A percentile compares a stretch with the other conserved stretches of the same genome.
phyloP scores from a whole-genome alignment of 768 basidiomycete genomes.

The Fomitopsis serialis region DNA sequence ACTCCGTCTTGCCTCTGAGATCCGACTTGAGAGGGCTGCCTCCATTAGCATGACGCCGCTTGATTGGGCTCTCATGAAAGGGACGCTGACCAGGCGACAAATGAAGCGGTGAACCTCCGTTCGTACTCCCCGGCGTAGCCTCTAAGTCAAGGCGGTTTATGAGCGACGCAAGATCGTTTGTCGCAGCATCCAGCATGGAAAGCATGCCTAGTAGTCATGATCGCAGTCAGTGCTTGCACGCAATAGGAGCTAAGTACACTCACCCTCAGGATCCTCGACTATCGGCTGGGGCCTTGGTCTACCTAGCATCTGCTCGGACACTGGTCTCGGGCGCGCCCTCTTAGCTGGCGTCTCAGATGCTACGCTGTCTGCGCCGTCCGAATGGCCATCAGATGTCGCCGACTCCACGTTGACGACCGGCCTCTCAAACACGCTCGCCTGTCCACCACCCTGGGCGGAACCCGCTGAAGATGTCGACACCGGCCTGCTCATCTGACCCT shows the following conservation, averaged over 20 bases:
- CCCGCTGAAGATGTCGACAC: conserved; percentile 5
- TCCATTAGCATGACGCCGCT: conserved; percentile 16
- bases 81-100: conserved; percentile 12
- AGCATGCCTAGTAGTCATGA: conserved; percentile 40
- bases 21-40: conserved; percentile 14
- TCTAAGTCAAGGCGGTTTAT: conserved; percentile 80
- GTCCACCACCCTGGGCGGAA: conserved; percentile 3
- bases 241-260: conserved; percentile 10
- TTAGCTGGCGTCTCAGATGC: conserved; percentile 29
- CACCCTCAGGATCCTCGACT: conserved; percentile 49
- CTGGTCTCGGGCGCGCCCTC: conserved; percentile 46
- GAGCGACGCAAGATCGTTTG: conserved; percentile 71
- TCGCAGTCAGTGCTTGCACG: conserved; percentile 1
- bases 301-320: conserved; percentile 59
- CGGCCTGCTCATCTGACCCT: conserved; percentile 10
- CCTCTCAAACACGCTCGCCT: conserved; percentile 3
- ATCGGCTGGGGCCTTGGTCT: conserved; percentile 43
- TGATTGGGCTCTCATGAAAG: conserved; percentile 29
- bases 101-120: conserved; percentile 29
- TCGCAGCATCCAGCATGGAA: conserved; percentile 73
- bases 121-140: conserved; percentile 59
- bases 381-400: conserved; percentile 50
- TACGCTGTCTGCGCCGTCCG: conserved; percentile 15
- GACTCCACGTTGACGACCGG: conserved; percentile 42
- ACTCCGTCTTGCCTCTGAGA: conserved; percentile 31